Evolutionary conservation across 257 asterid species (phyloP).

Genomic region (Phtheirospermum japonicum): DNA sequence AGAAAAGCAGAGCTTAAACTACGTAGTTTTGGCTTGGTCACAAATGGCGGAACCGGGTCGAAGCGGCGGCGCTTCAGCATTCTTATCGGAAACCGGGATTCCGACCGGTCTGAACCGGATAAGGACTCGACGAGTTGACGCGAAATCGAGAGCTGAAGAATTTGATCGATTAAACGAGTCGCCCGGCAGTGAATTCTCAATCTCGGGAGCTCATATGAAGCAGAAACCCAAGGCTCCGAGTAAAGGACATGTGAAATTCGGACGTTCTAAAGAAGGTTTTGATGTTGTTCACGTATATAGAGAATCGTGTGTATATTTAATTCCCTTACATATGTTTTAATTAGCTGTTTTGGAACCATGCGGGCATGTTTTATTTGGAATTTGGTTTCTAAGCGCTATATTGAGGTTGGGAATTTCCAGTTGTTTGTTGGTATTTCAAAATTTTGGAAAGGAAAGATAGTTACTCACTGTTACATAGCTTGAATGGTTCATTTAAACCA

Average conservation of each 20-base stretch:
- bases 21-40: conserved; percentile 18
- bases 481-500: conserved; percentile 22
- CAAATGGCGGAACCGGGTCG: conserved; percentile 61
- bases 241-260: conserved; percentile 45
- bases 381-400: conserved; percentile 2
- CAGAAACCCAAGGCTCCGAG: conserved; percentile 44
- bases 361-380: conserved; percentile 14
- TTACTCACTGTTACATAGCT: conserved; percentile 19
- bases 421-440: conserved; percentile 13
- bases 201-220: conserved; percentile 44
- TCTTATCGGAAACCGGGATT: conserved; percentile 51
- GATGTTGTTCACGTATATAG: conserved; percentile 11
- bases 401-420: conserved; percentile 6
- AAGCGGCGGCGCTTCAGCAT: conserved; percentile 39
- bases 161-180: conserved; percentile 52
- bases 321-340: background rate
- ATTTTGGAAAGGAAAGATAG: background rate
- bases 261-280: conserved; percentile 66
- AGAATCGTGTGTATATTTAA: background rate
- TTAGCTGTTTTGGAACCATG: background rate
- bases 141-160: conserved; percentile 44
- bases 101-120: conserved; percentile 94
- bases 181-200: conserved; percentile 41
- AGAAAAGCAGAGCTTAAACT: conserved; percentile 10
- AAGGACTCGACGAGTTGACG: conserved; percentile 63